Percentiles rank a stretch among this genome's conserved stretches.
Evolutionary conservation across 1,284 basidiomycete genomes (phyloP).

Genomic region (Mycena citricolor): DNA sequence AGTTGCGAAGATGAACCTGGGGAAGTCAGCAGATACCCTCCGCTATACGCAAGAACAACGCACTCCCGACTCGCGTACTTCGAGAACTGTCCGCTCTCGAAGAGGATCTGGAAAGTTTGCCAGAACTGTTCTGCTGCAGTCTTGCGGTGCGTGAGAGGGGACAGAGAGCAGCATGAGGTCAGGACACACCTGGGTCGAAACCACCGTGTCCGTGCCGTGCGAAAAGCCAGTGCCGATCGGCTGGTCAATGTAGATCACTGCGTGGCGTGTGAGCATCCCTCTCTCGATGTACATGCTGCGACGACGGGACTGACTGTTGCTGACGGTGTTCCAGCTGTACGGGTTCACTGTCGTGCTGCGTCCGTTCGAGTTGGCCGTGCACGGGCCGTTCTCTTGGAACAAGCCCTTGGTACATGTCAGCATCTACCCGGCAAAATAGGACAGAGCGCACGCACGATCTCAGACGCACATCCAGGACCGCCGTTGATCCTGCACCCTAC

Average conservation of each 20-base stretch:
- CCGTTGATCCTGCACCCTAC: slow-evolving; percentile 30
- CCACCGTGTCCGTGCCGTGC: slow-evolving; percentile 52
- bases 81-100: slow-evolving; percentile 60
- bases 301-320: slow-evolving; percentile 49
- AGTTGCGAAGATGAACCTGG: slow-evolving; percentile 61
- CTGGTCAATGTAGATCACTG: slow-evolving; percentile 77
- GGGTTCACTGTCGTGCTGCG: slow-evolving; percentile 54
- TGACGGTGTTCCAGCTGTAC: slow-evolving; percentile 68
- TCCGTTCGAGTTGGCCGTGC: slow-evolving; percentile 53
- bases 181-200: slow-evolving; percentile 43
- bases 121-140: slow-evolving; percentile 55
- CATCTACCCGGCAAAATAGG: background rate
- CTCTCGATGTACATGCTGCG: slow-evolving; percentile 10
- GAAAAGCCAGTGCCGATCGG: slow-evolving; percentile 72
- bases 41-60: slow-evolving; percentile 19
- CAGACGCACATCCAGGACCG: slow-evolving; percentile 62
- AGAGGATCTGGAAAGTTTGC: slow-evolving; percentile 66
- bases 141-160: too few relatives aligned
- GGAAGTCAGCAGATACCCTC: background rate
- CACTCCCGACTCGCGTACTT: slow-evolving; percentile 59
- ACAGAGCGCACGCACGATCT: slow-evolving; percentile 42
- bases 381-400: slow-evolving; percentile 69
- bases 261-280: background rate
- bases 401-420: slow-evolving; percentile 33
- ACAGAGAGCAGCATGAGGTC: too few relatives aligned